Percentiles rank a stretch among this genome's conserved stretches.
These are phyloP conservation scores for Lathyrus sativus DNA, from an alignment of 306 rosid genomes.

Conservation along the genomic window DNA sequence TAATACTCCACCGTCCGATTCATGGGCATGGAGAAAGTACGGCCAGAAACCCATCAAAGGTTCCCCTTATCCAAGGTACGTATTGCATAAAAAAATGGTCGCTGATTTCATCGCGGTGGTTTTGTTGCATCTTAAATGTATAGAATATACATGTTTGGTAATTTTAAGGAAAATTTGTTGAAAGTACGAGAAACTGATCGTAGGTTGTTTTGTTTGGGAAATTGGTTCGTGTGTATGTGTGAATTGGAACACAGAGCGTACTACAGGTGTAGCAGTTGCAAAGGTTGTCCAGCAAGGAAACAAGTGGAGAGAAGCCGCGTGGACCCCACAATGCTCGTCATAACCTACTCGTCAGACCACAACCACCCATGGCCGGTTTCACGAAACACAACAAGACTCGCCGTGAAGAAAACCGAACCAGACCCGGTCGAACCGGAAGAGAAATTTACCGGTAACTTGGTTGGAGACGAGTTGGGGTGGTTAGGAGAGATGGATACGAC, in stretches of 20 bases:
- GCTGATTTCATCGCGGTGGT: too few species aligned
- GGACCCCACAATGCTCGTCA: constrained; percentile 86
- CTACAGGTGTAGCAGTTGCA: constrained; percentile 87
- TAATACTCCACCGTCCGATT: constrained; percentile 82
- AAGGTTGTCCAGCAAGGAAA: constrained; percentile 95
- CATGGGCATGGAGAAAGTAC: constrained; percentile 98
- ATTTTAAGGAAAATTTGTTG: constrained; percentile 1
- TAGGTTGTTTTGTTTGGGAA: not conserved
- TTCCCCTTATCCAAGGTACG: constrained; percentile 92
- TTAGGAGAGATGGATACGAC: constrained; percentile 67
- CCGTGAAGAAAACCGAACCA: constrained; percentile 33
- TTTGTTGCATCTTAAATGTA: too few species aligned
- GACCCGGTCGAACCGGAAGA: constrained; percentile 33
- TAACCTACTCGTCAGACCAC: constrained; percentile 87
- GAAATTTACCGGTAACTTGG: constrained; percentile 45
- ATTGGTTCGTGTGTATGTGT: not conserved
- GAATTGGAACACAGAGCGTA: constrained; percentile 64
- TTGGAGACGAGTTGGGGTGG: constrained; percentile 61
- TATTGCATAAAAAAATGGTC: too few species aligned
- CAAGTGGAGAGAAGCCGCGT: constrained; percentile 84
- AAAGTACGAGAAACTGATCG: not conserved
- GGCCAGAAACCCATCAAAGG: constrained; percentile 99
- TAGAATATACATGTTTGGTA: not conserved
- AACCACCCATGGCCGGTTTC: constrained; percentile 85
- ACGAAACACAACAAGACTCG: constrained; percentile 42